These are phyloP conservation scores for Suillus brevipes DNA, from an alignment of 768 basidiomycete genomes.

Conservation along the genomic window DNA sequence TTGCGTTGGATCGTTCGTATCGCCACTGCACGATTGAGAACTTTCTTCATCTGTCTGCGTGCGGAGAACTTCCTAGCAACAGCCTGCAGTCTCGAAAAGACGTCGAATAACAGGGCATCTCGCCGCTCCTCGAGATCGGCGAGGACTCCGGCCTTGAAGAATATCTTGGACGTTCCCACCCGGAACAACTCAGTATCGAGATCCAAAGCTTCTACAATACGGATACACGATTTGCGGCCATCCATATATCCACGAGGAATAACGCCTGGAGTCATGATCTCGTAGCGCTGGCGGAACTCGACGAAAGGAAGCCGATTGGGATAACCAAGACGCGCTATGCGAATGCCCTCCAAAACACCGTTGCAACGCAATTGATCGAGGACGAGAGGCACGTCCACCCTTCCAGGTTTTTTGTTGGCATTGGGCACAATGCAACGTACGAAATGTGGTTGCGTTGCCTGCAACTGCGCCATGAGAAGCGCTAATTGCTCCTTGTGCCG, in stretches of 20 bases:
- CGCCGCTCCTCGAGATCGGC: conserved; percentile 94
- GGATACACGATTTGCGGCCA: conserved; percentile 87
- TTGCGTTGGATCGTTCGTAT: conserved; percentile 93
- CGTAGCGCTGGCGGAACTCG: conserved; percentile 96
- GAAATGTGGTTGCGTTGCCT: conserved; percentile 96
- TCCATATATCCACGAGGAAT: conserved; percentile 98
- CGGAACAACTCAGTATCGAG: conserved; percentile 83
- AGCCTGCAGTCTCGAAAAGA: conserved; percentile 89
- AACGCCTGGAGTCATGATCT: conserved; percentile 90
- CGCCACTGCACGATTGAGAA: conserved; percentile 88
- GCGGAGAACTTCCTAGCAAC: conserved; percentile 83
- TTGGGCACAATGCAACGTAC: conserved; percentile 99
- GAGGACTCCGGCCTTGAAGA: conserved; percentile 97
- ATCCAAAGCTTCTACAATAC: conserved; percentile 88
- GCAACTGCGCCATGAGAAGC: conserved; percentile 87
- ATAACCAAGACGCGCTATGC: conserved; percentile 95
- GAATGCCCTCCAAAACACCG: conserved; percentile 98
- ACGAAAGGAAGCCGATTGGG: conserved; percentile 96
- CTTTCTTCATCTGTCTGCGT: conserved; percentile 89
- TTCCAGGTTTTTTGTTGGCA: conserved; percentile 82
- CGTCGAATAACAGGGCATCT: conserved; percentile 82
- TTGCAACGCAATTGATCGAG: conserved; percentile 97
- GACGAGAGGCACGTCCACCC: conserved; percentile 91
- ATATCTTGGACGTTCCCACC: conserved; percentile 96
- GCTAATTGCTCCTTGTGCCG: conserved; percentile 94